Evolutionary conservation across 2,329 filamentous ascomycete genomes (phyloP).

Genomic region (Sphaerostilbella broomeana): DNA sequence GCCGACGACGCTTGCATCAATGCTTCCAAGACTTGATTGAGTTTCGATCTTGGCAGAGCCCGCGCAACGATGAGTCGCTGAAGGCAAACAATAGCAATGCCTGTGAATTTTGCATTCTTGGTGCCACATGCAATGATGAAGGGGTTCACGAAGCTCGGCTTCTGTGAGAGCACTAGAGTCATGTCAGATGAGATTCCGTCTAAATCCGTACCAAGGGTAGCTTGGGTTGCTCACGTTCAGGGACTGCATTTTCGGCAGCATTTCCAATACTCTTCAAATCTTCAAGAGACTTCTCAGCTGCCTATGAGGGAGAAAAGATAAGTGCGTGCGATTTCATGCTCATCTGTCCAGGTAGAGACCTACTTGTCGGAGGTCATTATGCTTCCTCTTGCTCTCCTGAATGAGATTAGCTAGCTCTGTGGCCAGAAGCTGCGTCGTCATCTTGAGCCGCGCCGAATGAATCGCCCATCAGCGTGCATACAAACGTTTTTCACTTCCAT

Average conservation of each 20-base stretch:
- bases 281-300: slow-evolving; percentile 86
- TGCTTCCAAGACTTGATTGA: slow-evolving; percentile 83
- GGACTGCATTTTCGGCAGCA: slow-evolving; percentile 32
- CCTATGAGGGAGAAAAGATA: slow-evolving; percentile 42
- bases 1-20: slow-evolving; percentile 78
- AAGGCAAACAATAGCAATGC: slow-evolving; percentile 79
- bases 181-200: slow-evolving; percentile 14
- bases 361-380: slow-evolving; percentile 80
- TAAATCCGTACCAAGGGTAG: slow-evolving; percentile 9
- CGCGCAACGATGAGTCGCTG: slow-evolving; percentile 80
- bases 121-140: slow-evolving; percentile 91
- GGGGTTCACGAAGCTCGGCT: slow-evolving; percentile 79
- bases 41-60: slow-evolving; percentile 68
- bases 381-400: slow-evolving; percentile 92
- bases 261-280: slow-evolving; percentile 60
- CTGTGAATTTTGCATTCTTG: slow-evolving; percentile 83
- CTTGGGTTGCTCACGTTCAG: slow-evolving; percentile 26
- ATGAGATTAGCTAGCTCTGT: slow-evolving; percentile 86
- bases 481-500: slow-evolving; percentile 20
- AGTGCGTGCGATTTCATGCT: background rate
- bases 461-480: slow-evolving; percentile 22
- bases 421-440: slow-evolving; percentile 86
- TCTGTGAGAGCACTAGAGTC: slow-evolving; percentile 68
- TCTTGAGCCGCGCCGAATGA: slow-evolving; percentile 39
- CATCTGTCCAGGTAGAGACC: slow-evolving; percentile 18